Base-by-base conservation (phyloP, 257 asterid species). In the Euphrasia confusa region DNA sequence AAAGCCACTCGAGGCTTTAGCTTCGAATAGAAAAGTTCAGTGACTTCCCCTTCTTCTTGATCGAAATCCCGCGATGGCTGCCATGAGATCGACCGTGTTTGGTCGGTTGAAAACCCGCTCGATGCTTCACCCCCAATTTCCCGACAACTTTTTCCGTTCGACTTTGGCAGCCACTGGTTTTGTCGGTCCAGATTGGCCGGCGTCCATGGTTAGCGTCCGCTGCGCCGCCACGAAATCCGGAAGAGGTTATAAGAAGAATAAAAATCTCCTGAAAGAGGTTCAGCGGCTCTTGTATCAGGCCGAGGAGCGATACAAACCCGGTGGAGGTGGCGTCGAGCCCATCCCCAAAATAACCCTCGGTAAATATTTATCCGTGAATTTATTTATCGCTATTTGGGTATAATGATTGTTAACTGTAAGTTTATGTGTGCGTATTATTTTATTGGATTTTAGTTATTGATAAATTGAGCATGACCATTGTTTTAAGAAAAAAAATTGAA, bases 321-420 rank as follows among this genome's bases (percentile, higher is more conserved):
- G 79, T 4, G 93, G 87, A 7, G 75, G 90, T 21, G 24, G 90
- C 9, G 65, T 73, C 62, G 86, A 83, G 74, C 89, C 91, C 37
- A 78, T 83, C 53, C 97, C 99, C 27, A 84, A 73, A 75, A 78
- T 92, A 69, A 73, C 83, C 18, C 74, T 89, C 8, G 97, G 97
- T 89, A 81, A 71, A 24, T 8, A n/a, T 64, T 58, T 32, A n/a
- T 60, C 45, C 10, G n/a, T 9, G 15, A 59, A 37, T 59, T 21
- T 21, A 37, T 0, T 32, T 30, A 5, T 56, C 65, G 17, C 11
- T 17, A 4, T 52, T 18, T 49, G 55, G 55, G 15, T 49, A 15
- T 49, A 5, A 3, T 49, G 4, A 6, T 15, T 12, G 7, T 49
- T 6, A 27, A 17, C n/a, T n/a, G 27, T 49, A 21, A 6, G 26